Evolutionary conservation across 768 basidiomycete genomes (phyloP).

Genomic region (Boletus tylopilopsis): DNA sequence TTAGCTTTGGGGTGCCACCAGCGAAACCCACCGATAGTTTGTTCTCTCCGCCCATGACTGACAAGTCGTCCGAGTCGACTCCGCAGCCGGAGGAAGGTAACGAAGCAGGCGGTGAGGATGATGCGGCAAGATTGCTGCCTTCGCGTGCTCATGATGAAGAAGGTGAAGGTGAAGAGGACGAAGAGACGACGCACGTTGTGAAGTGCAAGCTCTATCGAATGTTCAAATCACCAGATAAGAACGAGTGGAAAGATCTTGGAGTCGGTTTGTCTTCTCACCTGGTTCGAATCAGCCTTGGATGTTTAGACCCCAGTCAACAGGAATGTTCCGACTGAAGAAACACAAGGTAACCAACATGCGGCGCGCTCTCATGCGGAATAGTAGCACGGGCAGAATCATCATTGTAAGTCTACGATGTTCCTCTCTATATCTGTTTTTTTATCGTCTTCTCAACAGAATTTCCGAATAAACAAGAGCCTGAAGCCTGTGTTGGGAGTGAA

Average conservation of each 20-base stretch:
- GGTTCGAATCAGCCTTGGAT: background rate
- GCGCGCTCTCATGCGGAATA: slow-evolving; percentile 68
- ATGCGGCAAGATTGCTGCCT: slow-evolving; percentile 19
- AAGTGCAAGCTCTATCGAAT: slow-evolving; percentile 63
- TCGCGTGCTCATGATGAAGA: slow-evolving; percentile 54
- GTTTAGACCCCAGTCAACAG: slow-evolving; percentile 32
- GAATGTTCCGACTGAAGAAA: slow-evolving; percentile 68
- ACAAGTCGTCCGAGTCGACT: slow-evolving; percentile 29
- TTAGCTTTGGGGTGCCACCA: slow-evolving; percentile 22
- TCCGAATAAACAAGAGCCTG: slow-evolving; percentile 59
- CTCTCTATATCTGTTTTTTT: background rate
- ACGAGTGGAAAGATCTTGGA: slow-evolving; percentile 65
- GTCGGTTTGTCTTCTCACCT: slow-evolving; percentile 45
- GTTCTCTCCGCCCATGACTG: slow-evolving; percentile 27
- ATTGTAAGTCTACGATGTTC: slow-evolving; percentile 48
- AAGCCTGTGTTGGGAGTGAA: slow-evolving; percentile 52
- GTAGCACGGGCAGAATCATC: slow-evolving; percentile 68
- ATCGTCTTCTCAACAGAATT: slow-evolving; percentile 52
- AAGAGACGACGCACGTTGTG: slow-evolving; percentile 58
- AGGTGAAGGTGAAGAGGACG: slow-evolving; percentile 80
- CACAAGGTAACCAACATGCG: slow-evolving; percentile 59
- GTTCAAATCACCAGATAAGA: slow-evolving; percentile 43
- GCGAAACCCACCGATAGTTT: slow-evolving; percentile 21
- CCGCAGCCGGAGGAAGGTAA: slow-evolving; percentile 26
- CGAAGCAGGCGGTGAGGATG: slow-evolving; percentile 31